Base-by-base conservation (phyloP, 192 early-diverging fungal species). In the Spizellomyces sp. region DNA sequence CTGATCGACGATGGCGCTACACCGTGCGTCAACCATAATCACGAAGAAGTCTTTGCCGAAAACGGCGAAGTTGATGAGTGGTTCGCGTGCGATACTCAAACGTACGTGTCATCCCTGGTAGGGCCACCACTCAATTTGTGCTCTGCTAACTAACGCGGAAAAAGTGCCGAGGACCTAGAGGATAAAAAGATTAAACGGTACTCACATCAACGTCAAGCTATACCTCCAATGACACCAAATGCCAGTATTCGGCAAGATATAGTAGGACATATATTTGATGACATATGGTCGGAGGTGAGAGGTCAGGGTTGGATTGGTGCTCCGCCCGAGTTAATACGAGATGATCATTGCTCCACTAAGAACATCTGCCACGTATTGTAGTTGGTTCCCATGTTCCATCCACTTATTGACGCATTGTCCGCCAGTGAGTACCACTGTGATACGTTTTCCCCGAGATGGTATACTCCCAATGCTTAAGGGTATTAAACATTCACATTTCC, bases 261-360 rank as follows among this genome's bases (percentile, higher is more conserved):
- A 27, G 45, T 76, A 15, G 66, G 70, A 15, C 75, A 80, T 42
- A n/a, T 81, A 6, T 78, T 83, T 67, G 82, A 83, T 41, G 82
- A 83, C 59, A 63, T 83, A 7, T 83, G 82, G 82, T 69, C 74
- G 44, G 82, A 83, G 71, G 77, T 83, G 0, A 59, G 27, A 36
- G 27, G 27, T 36, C 27, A 36, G 27, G 27, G 27, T 36, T 36
- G 27, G 27, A 36, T 36, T 36, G 3, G 27, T 36, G 27, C 27
- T 36, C 27, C 27, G 27, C 27, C 27, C 27, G 3, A 36, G 27
- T 36, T 36, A 36, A 36, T 36, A 36, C 27, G 1, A 36, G 27
- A 36, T 36, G 27, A 36, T 3, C 27, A 36, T 36, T 36, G 27
- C 27, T 36, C 27, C 27, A 36, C 27, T 36, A 36, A 36, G 27